Base-by-base conservation (phyloP, 495 filamentous ascomycete genomes). In the Trichoderma virens region DNA sequence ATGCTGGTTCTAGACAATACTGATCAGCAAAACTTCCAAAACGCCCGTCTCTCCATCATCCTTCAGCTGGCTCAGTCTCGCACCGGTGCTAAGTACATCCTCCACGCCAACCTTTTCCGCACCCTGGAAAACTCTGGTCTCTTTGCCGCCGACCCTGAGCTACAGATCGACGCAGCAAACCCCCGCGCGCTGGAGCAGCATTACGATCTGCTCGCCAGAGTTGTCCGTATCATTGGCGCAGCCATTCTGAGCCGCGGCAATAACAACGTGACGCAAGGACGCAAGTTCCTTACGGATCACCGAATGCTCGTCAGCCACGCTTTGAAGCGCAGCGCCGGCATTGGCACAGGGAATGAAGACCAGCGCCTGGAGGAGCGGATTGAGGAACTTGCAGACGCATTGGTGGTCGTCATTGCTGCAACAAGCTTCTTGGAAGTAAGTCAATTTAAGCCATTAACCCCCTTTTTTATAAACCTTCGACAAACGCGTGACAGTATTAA, bases 61-160 rank as follows among this genome's bases (percentile, higher is more conserved):
- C 80, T 94, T 14, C 87, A 90, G 59, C 81, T 98, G 28, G 88
- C 87, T 64, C 89, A 92, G 72, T 93, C 88, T 2, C 85, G 90
- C 66, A 74, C 73, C 8, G 95, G 94, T 23, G 92, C 93, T 18
- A 87, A 83, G 35, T 85, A 88, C 62, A 85, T 98, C 39, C 79
- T 97, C 16, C 91, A 92, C 64, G 87, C 90, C 23, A 93, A 93
- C 62, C 82, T 99, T n/a, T 95, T 99, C 79, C 83, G 86, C 62
- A 82, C 90, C 0, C 80, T 97, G 28, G 88, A 87, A 25, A 83
- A 88, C 28, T 94, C 92, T 3, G 81, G 84, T 11, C 79, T 97
- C 14, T 98, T 98, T 72, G 83, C 86, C n/a, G 87, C 87, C 27
- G 94, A 99, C 74, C 93, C 95, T 5, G 94, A 99, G 74, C 85